Evolutionary conservation across 352 stramenopile species (phyloP).

Genomic region (Pythium dissotocum): DNA sequence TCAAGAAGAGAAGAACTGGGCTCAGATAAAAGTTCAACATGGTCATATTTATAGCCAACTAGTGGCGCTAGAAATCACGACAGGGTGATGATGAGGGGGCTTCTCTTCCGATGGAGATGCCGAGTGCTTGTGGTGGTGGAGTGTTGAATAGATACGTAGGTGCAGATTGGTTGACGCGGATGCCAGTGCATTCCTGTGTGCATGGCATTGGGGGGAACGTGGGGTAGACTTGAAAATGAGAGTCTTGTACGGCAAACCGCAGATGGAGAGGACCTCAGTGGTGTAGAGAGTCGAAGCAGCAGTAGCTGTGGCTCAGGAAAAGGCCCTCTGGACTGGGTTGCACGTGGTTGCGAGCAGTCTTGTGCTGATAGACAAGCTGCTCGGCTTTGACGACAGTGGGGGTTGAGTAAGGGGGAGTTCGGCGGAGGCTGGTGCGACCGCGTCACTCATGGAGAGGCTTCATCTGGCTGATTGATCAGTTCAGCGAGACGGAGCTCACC

Average conservation of each 20-base stretch:
- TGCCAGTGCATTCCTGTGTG: not conserved
- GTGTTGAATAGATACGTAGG: not conserved
- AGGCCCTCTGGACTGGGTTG: not conserved
- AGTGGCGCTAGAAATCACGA: not conserved
- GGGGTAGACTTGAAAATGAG: not conserved
- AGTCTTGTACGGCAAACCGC: not conserved
- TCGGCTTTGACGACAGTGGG: not conserved
- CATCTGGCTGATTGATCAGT: not conserved
- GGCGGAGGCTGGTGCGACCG: not conserved
- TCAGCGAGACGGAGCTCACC: not conserved
- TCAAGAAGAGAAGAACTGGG: not conserved
- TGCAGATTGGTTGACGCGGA: not conserved
- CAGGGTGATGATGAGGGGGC: not conserved
- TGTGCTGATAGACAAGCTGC: not conserved
- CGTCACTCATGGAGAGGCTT: not conserved
- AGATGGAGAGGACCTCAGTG: not conserved
- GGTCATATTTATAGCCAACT: not conserved
- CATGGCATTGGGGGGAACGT: not conserved
- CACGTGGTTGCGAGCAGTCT: slow-evolving; percentile 1
- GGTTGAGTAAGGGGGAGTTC: not conserved
- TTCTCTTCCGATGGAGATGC: not conserved
- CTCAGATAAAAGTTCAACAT: not conserved
- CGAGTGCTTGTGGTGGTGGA: not conserved
- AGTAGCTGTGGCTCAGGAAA: not conserved
- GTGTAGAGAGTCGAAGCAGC: not conserved